These are phyloP conservation scores for Pholiota conissans DNA, from an alignment of 768 basidiomycete genomes.

Conservation along the genomic window DNA sequence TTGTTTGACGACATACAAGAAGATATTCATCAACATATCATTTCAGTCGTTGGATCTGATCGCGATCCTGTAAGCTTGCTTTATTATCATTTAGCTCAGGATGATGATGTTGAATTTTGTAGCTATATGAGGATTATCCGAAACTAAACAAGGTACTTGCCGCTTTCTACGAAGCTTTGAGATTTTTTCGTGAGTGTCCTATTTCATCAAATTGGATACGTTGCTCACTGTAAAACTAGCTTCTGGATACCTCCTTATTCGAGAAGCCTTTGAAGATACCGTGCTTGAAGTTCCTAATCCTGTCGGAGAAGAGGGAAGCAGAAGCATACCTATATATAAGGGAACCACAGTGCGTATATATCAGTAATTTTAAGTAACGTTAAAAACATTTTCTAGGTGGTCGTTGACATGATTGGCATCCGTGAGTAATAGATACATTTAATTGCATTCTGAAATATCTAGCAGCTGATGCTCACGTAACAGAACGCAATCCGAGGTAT, in stretches of 20 bases:
- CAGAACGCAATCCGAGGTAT: constrained; percentile 52
- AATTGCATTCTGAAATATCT: background rate
- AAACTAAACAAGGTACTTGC: constrained; percentile 38
- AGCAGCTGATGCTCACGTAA: background rate
- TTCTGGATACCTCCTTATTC: constrained; percentile 39
- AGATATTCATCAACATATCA: constrained; percentile 41
- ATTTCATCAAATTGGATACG: no score
- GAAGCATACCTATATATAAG: constrained; percentile 29
- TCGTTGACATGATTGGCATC: constrained; percentile 50
- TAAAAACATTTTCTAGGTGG: constrained; percentile 25
- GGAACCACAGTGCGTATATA: background rate
- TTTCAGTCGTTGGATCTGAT: constrained; percentile 28
- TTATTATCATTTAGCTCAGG: background rate
- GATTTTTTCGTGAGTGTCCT: constrained; percentile 38
- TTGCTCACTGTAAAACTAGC: constrained; percentile 31
- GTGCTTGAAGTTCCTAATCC: constrained; percentile 42
- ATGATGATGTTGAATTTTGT: background rate
- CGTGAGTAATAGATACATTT: constrained; percentile 35
- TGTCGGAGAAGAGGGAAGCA: constrained; percentile 36
- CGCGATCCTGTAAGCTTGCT: background rate
- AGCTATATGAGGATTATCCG: constrained; percentile 39
- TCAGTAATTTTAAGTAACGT: background rate
- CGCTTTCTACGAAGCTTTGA: constrained; percentile 38
- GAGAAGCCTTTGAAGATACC: constrained; percentile 44
- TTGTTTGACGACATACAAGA: constrained; percentile 42